These are phyloP conservation scores for Talaromyces ruber DNA, from an alignment of 495 filamentous ascomycete genomes.

Conservation along the genomic window DNA sequence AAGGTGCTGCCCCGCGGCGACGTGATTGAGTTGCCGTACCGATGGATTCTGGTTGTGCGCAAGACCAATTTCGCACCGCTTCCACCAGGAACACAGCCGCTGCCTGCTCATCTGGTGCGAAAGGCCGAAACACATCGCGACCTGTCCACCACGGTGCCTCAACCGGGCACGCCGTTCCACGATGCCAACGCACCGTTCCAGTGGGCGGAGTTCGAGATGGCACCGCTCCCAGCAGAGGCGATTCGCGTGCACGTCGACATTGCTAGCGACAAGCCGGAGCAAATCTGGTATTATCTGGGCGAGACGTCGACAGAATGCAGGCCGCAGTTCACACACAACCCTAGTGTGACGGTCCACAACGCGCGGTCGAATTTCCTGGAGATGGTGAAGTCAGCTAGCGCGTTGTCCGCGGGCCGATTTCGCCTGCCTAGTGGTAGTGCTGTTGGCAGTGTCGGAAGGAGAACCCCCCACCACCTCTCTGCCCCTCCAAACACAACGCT, in stretches of 20 bases:
- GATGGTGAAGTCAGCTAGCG: conserved; percentile 27
- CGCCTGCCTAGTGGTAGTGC: neutral
- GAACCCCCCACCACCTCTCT: conserved; percentile 9
- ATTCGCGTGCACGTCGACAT: conserved; percentile 57
- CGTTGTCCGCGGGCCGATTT: conserved; percentile 1
- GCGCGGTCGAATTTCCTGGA: conserved; percentile 51
- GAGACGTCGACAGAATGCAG: conserved; percentile 83
- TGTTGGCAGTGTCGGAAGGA: neutral
- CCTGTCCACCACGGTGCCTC: conserved; percentile 41
- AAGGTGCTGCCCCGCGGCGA: conserved; percentile 73
- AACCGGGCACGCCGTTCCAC: conserved; percentile 49
- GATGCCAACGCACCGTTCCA: conserved; percentile 48
- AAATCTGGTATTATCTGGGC: conserved; percentile 87
- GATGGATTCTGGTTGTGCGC: conserved; percentile 46
- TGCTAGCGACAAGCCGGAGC: conserved; percentile 44
- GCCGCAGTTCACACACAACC: conserved; percentile 85
- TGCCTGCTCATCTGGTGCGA: conserved; percentile 48
- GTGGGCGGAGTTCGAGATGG: conserved; percentile 77
- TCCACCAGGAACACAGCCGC: conserved; percentile 46
- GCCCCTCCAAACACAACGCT: conserved; percentile 19
- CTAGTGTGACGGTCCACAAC: conserved; percentile 47
- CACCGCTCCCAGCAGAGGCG: conserved; percentile 38
- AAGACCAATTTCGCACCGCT: conserved; percentile 42
- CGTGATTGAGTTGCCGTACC: conserved; percentile 45
- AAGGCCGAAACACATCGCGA: conserved; percentile 38